These are phyloP conservation scores for Verticillium klebahnii DNA, from an alignment of 2,329 filamentous ascomycete species.

Conservation along the genomic window DNA sequence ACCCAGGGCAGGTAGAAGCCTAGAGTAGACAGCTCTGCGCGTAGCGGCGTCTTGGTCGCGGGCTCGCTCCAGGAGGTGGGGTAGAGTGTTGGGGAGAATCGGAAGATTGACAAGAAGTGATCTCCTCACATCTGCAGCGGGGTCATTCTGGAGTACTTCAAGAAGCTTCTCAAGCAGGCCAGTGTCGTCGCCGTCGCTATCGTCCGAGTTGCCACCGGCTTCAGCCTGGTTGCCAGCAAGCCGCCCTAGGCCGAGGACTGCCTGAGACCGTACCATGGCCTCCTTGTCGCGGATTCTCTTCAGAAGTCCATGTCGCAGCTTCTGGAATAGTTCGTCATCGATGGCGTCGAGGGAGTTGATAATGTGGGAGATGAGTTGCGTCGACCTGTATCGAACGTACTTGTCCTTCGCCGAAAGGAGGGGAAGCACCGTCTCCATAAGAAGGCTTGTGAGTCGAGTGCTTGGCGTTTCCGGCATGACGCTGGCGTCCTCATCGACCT, in stretches of 20 bases:
- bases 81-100: conserved; percentile 74
- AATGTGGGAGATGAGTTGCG: conserved; percentile 84
- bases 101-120: conserved; percentile 89
- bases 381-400: conserved; percentile 81
- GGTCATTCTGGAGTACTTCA: conserved; percentile 87
- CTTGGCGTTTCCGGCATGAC: conserved; percentile 78
- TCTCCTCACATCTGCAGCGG: conserved; percentile 86
- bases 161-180: conserved; percentile 79
- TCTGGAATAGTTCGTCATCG: conserved; percentile 85
- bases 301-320: conserved; percentile 72
- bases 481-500: conserved; percentile 63
- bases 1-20: conserved; percentile 79
- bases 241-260: conserved; percentile 82
- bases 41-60: conserved; percentile 84
- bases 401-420: conserved; percentile 88
- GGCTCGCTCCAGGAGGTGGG: conserved; percentile 84
- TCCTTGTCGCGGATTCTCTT: conserved; percentile 93
- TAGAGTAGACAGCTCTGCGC: conserved; percentile 79
- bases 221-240: conserved; percentile 75
- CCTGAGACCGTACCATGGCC: conserved; percentile 84
- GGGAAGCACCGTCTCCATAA: conserved; percentile 70
- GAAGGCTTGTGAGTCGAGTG: conserved; percentile 67
- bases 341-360: conserved; percentile 90
- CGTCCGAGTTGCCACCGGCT: conserved; percentile 64
- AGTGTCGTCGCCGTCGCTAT: conserved; percentile 59